Conservation (phyloP, 192 early-diverging fungal genomes). For the Entophlyctis helioformis region DNA sequence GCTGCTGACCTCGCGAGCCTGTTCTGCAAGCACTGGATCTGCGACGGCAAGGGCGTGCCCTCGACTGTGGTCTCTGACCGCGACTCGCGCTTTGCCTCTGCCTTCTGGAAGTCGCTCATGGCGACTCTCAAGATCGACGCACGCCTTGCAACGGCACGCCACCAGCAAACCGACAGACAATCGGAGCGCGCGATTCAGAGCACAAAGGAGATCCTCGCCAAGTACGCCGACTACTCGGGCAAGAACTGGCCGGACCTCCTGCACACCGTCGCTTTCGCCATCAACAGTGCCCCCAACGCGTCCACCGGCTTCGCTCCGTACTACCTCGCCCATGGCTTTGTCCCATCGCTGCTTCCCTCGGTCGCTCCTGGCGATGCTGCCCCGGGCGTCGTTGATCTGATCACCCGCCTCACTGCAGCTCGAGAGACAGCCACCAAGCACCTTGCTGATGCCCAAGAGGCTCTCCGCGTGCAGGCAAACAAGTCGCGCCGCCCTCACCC, state of each 20-base stretch:
- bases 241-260: too few species aligned
- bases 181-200: conserved; percentile 15
- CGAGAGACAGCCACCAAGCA: neutral
- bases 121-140: conserved; percentile 10
- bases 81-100: conserved; percentile 26
- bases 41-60: too few species aligned
- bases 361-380: neutral
- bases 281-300: conserved; percentile 30
- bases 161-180: conserved; percentile 23
- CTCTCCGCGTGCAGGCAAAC: neutral
- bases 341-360: conserved; percentile 2
- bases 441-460: neutral
- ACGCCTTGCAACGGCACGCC: conserved; percentile 17
- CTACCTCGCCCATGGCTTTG: conserved; percentile 6
- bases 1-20: too few species aligned
- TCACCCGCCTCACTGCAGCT: neutral
- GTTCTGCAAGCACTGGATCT: too few species aligned
- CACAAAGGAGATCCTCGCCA: conserved; percentile 11
- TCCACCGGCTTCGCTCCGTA: conserved; percentile 17
- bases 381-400: neutral
- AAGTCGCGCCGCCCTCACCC: neutral
- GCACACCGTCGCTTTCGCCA: conserved; percentile 36
- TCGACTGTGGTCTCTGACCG: conserved; percentile 29
- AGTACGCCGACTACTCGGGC: conserved; percentile 18
- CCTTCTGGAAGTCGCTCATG: conserved; percentile 17